phyloP scores from a whole-genome alignment of 345 rosid species.

The Stellera chamaejasme region DNA sequence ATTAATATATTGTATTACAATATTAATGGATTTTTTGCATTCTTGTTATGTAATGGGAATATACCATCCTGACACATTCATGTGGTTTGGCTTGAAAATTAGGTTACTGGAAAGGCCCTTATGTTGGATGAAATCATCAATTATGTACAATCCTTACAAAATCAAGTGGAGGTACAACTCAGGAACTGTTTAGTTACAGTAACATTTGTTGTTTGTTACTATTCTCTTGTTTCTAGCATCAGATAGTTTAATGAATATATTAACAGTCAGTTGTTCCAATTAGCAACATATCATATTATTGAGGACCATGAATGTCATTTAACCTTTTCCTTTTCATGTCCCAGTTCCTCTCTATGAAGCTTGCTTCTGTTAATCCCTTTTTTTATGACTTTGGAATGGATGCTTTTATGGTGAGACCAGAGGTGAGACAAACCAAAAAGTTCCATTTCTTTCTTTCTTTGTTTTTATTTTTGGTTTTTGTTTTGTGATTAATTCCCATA shows the following conservation, averaged over 20 bases:
- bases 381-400: constrained; percentile 54
- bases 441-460: neutral
- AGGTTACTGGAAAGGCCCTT: constrained; percentile 79
- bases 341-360: constrained; percentile 74
- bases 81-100: constrained; percentile 24
- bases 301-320: too few relatives aligned
- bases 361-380: constrained; percentile 55
- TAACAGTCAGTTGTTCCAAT: neutral
- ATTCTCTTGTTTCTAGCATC: too few relatives aligned
- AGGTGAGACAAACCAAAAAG: constrained; percentile 27
- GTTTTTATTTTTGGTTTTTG: too few relatives aligned
- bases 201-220: too few relatives aligned
- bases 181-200: too few relatives aligned
- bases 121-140: constrained; percentile 85
- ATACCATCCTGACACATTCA: constrained; percentile 19
- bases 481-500: neutral
- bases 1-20: neutral
- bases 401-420: constrained; percentile 36
- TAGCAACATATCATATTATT: neutral
- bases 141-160: constrained; percentile 61
- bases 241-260: too few relatives aligned
- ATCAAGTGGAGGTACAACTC: constrained; percentile 56
- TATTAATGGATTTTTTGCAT: neutral
- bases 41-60: neutral
- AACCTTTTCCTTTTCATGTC: neutral